Base-by-base conservation (phyloP, 805 yeast genomes). In the Starmerella geochares region DNA sequence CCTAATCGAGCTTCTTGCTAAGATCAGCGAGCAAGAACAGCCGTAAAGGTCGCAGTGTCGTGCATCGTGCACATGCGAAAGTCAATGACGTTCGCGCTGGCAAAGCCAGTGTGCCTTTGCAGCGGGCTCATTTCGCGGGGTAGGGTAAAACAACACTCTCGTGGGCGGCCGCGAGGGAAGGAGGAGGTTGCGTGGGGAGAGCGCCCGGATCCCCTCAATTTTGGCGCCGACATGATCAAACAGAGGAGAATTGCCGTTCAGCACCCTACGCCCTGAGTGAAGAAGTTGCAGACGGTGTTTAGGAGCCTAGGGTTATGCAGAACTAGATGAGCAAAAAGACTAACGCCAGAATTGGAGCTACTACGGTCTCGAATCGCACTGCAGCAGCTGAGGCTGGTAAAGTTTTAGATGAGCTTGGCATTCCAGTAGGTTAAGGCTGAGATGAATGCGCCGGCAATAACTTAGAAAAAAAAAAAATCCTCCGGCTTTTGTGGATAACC, bases 21-120 rank as follows among this genome's bases (percentile, higher is more conserved):
- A 16, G 37, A 33, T 17, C 21, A 33, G 37, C 21, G 37, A 33
- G 21, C 19, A 8, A n/a, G 16, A 19, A 16, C 21, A 11, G 37
- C 3, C 21, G 37, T n/a, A n/a, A 33, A 16, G 17, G 37, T 16
- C 21, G 37, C 37, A 33, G 37, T 33, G 9, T 33, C 37, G 37
- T 33, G 37, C 37, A 19, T 33, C 37, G 37, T 21, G 37, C 37
- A 33, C 37, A 33, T 33, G 37, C 37, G 16, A 19, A 16, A 33
- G 21, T 33, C 37, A 33, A 33, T 33, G 37, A 33, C 21, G 37
- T 2, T 16, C 21, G 21, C 37, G 1, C 13, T 7, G 20, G 21
- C 21, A 21, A n/a, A 4, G 6, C 21, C 16, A 3, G 8, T 7
- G n/a, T 10, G 16, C 21, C 37, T n/a, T 7, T 33, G 37, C 37